phyloP scores from a whole-genome alignment of 139 green algal genomes.

The Chlorella ohadii region DNA sequence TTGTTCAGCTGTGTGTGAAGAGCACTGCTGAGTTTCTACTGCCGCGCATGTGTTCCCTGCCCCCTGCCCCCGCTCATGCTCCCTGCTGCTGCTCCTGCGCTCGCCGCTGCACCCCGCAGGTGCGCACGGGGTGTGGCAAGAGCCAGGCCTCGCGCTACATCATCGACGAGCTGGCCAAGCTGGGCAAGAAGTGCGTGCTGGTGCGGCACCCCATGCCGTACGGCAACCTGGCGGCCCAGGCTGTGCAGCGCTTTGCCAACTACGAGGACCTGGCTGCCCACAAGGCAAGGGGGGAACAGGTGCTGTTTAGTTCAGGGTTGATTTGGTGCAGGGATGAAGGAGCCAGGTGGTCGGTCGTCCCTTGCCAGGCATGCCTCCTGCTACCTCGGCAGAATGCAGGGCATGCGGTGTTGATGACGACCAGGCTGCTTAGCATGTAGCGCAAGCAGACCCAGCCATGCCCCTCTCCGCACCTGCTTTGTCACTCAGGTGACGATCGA shows the following conservation, averaged over 20 bases:
- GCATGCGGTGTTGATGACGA: no score
- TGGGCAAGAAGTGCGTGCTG: constrained; percentile 61
- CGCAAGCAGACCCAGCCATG: no score
- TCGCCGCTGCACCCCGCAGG: constrained; percentile 30
- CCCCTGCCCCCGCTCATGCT: neutral
- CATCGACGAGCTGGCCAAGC: constrained; percentile 48
- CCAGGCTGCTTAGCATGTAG: no score
- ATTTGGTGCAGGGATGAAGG: no score
- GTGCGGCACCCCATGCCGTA: constrained; percentile 56
- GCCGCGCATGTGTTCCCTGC: no score
- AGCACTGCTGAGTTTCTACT: neutral
- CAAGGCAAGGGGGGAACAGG: constrained; percentile 3
- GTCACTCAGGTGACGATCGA: constrained; percentile 46
- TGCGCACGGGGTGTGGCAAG: constrained; percentile 61
- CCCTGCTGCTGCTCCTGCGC: neutral
- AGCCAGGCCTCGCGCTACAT: constrained; percentile 47
- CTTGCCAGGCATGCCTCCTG: no score
- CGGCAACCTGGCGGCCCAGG: constrained; percentile 52
- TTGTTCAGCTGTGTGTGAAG: no score
- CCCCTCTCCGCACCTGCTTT: neutral
- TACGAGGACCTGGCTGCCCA: constrained; percentile 51
- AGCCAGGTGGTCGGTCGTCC: no score
- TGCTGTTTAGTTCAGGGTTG: no score
- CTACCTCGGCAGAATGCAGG: no score
- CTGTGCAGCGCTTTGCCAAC: constrained; percentile 55